Evolutionary conservation across 2,329 filamentous ascomycete species (phyloP), one percentile per base, ranked within the genome.

Genomic region (Truncatella angustata): DNA sequence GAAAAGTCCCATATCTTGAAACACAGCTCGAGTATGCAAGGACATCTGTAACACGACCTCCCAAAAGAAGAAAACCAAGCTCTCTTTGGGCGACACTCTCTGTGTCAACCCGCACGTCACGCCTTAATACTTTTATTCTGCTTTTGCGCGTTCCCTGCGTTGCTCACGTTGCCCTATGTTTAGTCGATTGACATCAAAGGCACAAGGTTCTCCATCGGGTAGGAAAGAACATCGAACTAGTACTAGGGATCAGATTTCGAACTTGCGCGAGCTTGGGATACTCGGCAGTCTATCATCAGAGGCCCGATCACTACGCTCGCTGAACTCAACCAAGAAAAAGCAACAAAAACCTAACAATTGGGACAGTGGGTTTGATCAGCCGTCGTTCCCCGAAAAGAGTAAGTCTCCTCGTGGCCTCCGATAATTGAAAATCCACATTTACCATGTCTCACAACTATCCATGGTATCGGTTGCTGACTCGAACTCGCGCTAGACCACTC

Each of bases 271-370:
- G 21, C 61, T 73, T 50, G 70, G 68, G 49, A 57, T 66, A 50
- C 75, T 68, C 26, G 76, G 88, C 28, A 76, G 88, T 39, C 57
- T 40, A 34, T 45, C 49, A 12, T 60, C 59, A 40, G 65, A 68
- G 50, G 65, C 63, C 40, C 62, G 64, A 35, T 66, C 66, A 44
- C 49, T 66, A 24, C 65, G 65, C 55, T 65, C 65, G 45, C 18
- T 52, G 18, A 45, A n/a, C 39, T 49, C 51, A 23, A 51, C 51
- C 32, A 54, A 46, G 44, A 54, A 50, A 28, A 54, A 49, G 24
- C 46, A 43, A 9, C 46, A 49, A 39, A 62, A 57, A 20, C 40
- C 24, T 21, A 30, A 26, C 23, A 58, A 66, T 46, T 65, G 64
- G 60, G 60, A 56, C 40, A 63, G 54, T 54, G 48, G 57, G 28